Percentiles rank a stretch among this genome's conserved stretches.
These are phyloP conservation scores for Hapsidospora chrysogenum DNA, from an alignment of 495 filamentous ascomycete genomes.

Conservation along the genomic window DNA sequence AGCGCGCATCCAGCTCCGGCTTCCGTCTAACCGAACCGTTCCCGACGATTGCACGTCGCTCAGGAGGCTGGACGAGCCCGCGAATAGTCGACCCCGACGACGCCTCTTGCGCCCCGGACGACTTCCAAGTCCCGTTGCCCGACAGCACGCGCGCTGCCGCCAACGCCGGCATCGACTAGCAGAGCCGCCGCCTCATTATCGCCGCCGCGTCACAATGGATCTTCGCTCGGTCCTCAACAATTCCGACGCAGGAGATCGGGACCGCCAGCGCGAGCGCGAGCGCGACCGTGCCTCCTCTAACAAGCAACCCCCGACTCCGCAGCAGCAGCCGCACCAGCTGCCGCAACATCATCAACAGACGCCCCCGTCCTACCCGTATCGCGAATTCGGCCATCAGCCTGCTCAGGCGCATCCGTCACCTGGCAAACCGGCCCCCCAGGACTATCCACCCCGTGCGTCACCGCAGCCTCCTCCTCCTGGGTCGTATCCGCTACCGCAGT, in stretches of 20 bases:
- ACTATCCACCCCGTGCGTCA: neutral
- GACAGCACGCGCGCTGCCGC: too few species aligned
- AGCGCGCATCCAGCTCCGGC: neutral
- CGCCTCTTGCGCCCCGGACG: too few species aligned
- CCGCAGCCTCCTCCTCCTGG: slow-evolving; percentile 4
- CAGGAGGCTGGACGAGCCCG: slow-evolving; percentile 1
- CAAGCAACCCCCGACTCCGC: slow-evolving; percentile 9
- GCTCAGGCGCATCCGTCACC: neutral
- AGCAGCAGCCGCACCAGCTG: slow-evolving; percentile 9
- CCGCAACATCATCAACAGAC: slow-evolving; percentile 7
- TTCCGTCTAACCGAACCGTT: slow-evolving; percentile 1
- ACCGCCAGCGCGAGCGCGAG: slow-evolving; percentile 4
- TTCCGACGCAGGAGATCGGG: slow-evolving; percentile 17
- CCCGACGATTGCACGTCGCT: too few species aligned
- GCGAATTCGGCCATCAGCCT: neutral
- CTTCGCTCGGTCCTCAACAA: slow-evolving; percentile 38
- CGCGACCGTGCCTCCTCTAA: too few species aligned
- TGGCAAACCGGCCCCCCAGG: neutral
- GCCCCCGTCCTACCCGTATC: neutral
- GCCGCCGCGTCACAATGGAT: slow-evolving; percentile 40
- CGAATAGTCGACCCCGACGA: too few species aligned
- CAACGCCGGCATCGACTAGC: too few species aligned
- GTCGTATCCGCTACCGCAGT: slow-evolving; percentile 10
- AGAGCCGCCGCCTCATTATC: too few species aligned
- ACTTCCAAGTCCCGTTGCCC: too few species aligned